Percentiles rank a stretch among this genome's conserved stretches.
phyloP scores from a whole-genome alignment of 2,329 filamentous ascomycete genomes.

The Colletotrichum melonis region DNA sequence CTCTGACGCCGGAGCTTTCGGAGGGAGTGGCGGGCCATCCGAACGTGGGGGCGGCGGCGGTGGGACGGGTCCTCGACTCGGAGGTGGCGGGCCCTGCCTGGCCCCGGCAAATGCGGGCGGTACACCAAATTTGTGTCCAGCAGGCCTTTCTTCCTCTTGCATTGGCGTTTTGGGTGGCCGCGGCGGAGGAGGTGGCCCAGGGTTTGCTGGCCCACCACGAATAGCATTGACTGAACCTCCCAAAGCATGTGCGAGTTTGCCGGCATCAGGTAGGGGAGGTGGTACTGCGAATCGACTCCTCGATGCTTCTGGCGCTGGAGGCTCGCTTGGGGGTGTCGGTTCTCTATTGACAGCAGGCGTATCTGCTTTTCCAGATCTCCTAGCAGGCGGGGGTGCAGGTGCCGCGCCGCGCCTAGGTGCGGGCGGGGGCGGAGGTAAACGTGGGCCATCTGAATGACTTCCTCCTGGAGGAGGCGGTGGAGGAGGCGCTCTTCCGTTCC shows the following conservation, averaged over 20 bases:
- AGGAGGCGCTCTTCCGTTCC: conserved; percentile 48
- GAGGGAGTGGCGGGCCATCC: conserved; percentile 56
- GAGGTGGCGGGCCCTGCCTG: conserved; percentile 80
- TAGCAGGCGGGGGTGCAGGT: conserved; percentile 68
- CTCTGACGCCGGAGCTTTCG: conserved; percentile 56
- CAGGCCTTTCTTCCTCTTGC: conserved; percentile 70
- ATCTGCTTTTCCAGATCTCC: conserved; percentile 68
- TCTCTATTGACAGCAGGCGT: conserved; percentile 49
- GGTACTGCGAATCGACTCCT: conserved; percentile 65
- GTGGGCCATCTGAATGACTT: conserved; percentile 36
- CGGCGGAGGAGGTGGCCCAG: conserved; percentile 75
- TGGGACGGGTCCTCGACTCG: conserved; percentile 76
- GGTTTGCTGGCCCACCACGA: conserved; percentile 38
- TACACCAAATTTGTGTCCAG: conserved; percentile 73
- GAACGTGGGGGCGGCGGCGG: conserved; percentile 71
- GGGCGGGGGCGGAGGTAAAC: conserved; percentile 55
- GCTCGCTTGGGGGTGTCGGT: conserved; percentile 74
- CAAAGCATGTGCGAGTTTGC: conserved; percentile 78
- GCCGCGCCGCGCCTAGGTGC: conserved; percentile 55
- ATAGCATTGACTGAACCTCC: conserved; percentile 50
- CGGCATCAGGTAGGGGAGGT: conserved; percentile 89
- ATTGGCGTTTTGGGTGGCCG: conserved; percentile 77
- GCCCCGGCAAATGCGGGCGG: conserved; percentile 80
- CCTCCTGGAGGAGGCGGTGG: conserved; percentile 44
- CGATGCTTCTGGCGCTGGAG: conserved; percentile 71